Conservation (phyloP, 2,329 filamentous ascomycete genomes). For the Aspergillus floridensis region DNA sequence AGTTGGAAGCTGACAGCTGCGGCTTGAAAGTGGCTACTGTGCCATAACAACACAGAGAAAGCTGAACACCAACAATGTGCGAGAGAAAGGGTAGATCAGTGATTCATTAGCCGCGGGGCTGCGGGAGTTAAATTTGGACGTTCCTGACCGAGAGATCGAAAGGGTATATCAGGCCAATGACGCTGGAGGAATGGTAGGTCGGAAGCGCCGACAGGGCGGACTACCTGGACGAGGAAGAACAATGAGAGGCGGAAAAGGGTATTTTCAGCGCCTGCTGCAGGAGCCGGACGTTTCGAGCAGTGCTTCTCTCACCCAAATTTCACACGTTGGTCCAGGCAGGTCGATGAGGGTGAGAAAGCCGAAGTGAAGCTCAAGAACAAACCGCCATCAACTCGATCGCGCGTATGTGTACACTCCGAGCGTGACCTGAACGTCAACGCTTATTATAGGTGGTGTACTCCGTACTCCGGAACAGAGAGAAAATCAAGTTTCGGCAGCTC, state of each 20-base stretch:
- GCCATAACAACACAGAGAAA: constrained; percentile 14
- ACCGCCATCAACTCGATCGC: background rate
- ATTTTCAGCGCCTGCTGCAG: constrained; percentile 21
- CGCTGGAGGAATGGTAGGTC: constrained; percentile 5
- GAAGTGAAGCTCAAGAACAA: background rate
- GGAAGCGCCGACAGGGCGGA: constrained; percentile 24
- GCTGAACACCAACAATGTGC: constrained; percentile 13
- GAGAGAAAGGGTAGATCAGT: constrained; percentile 14
- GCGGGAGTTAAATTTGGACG: constrained; percentile 19
- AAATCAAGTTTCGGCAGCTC: constrained; percentile 3
- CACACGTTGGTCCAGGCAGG: constrained; percentile 14
- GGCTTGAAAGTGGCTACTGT: constrained; percentile 7
- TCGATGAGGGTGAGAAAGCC: constrained; percentile 6
- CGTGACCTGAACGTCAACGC: background rate
- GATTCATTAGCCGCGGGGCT: constrained; percentile 24
- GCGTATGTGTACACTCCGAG: background rate
- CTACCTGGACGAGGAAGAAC: constrained; percentile 8
- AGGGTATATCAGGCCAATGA: constrained; percentile 18
- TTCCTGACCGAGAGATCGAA: constrained; percentile 7
- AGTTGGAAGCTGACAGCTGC: background rate
- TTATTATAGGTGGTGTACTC: background rate
- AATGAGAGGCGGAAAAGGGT: constrained; percentile 10
- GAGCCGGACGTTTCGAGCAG: constrained; percentile 12
- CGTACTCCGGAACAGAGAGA: background rate
- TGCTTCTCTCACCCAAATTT: constrained; percentile 10